A percentile compares a stretch with the other conserved stretches of the same genome.
These are phyloP conservation scores for Pichia sp. DNA, from an alignment of 1,139 yeast species.

Conservation along the genomic window DNA sequence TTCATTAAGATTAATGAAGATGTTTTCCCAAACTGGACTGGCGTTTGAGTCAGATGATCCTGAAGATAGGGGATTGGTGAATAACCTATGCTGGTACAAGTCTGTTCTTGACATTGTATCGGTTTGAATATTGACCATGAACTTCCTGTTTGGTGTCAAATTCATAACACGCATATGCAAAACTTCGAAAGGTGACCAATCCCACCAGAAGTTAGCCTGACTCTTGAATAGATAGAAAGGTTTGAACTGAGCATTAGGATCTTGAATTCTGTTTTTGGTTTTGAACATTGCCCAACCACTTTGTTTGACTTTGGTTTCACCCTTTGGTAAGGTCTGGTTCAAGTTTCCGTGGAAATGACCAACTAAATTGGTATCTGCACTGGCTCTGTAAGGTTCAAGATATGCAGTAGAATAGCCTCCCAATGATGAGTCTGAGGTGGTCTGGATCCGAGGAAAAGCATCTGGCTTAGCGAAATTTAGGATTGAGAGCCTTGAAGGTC, in stretches of 20 bases:
- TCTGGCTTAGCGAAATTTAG: conserved; percentile 51
- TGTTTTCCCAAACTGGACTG: conserved; percentile 61
- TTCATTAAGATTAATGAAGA: conserved; percentile 68
- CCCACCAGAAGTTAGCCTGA: conserved; percentile 35
- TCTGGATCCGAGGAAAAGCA: conserved; percentile 47
- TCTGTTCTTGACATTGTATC: conserved; percentile 76
- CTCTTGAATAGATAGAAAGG: conserved; percentile 34
- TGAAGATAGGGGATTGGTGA: conserved; percentile 36
- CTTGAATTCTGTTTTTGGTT: conserved; percentile 51
- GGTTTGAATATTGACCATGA: conserved; percentile 75
- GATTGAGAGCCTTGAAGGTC: conserved; percentile 33
- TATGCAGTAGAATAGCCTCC: conserved; percentile 75
- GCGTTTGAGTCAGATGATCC: neutral
- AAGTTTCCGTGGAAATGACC: conserved; percentile 70
- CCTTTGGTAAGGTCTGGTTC: conserved; percentile 68
- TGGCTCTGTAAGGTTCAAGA: conserved; percentile 34
- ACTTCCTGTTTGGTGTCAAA: conserved; percentile 40
- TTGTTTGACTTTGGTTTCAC: conserved; percentile 44
- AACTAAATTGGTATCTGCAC: conserved; percentile 27
- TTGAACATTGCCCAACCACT: conserved; percentile 89
- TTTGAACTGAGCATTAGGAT: conserved; percentile 39
- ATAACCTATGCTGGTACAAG: conserved; percentile 76
- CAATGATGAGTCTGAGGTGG: conserved; percentile 66
- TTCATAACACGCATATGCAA: conserved; percentile 66
- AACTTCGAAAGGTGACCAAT: conserved; percentile 30